phyloP scores from a whole-genome alignment of 768 basidiomycete species.

The Suillus paluster region DNA sequence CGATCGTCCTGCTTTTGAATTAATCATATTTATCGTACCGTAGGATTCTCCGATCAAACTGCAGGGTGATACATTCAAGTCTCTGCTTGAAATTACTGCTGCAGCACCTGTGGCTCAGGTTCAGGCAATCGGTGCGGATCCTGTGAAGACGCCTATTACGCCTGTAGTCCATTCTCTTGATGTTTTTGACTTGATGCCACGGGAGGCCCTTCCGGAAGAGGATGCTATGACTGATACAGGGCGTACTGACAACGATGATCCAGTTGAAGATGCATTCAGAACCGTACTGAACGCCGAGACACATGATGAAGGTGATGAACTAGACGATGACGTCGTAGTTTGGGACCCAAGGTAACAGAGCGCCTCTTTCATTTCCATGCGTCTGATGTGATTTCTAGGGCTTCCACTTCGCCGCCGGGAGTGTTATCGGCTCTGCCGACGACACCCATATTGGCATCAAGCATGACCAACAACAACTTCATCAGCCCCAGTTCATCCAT shows the following conservation, averaged over 20 bases:
- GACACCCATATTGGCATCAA: conserved; percentile 18
- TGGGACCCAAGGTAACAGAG: conserved; percentile 65
- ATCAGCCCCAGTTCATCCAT: conserved; percentile 4
- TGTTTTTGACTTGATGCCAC: conserved; percentile 1
- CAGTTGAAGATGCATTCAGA: conserved; percentile 70
- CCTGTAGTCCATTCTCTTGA: neutral
- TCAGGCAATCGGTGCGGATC: neutral
- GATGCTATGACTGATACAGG: conserved; percentile 70
- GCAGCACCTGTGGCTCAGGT: neutral
- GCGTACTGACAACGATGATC: conserved; percentile 78
- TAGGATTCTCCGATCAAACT: conserved; percentile 32
- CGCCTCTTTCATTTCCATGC: neutral
- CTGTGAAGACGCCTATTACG: neutral
- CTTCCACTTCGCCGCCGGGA: conserved; percentile 24
- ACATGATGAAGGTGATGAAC: conserved; percentile 50
- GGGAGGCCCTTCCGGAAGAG: conserved; percentile 48
- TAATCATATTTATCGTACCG: conserved; percentile 17
- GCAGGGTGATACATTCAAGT: conserved; percentile 24
- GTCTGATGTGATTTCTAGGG: conserved; percentile 18
- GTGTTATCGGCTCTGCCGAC: conserved; percentile 20
- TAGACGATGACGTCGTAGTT: conserved; percentile 75
- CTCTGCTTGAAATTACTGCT: neutral
- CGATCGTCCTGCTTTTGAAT: conserved; percentile 6
- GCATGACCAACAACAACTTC: conserved; percentile 12
- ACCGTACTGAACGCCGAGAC: conserved; percentile 47